Evolutionary conservation across 2,329 filamentous ascomycete genomes (phyloP).

Genomic region (Hypoxylon sp.): DNA sequence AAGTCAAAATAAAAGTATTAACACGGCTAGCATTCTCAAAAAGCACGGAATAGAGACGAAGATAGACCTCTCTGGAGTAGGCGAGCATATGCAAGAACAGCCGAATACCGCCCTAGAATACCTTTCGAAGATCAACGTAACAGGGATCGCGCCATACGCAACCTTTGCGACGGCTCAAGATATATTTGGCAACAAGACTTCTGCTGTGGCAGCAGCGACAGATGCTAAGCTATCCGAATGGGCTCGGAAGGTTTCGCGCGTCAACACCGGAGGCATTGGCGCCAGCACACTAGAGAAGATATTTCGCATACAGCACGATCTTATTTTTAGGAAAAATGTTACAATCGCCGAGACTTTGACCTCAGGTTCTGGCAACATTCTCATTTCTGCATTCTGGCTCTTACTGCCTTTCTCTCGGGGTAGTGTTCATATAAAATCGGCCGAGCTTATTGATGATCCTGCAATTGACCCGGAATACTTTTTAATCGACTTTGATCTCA

Average conservation of each 20-base stretch:
- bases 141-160: constrained; percentile 51
- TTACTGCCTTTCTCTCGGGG: constrained; percentile 59
- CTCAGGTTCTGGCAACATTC: constrained; percentile 49
- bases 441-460: constrained; percentile 56
- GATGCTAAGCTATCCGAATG: constrained; percentile 51
- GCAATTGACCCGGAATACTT: constrained; percentile 57
- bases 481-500: constrained; percentile 56
- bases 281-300: constrained; percentile 57
- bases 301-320: constrained; percentile 62
- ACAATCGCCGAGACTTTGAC: constrained; percentile 65
- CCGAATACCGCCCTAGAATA: constrained; percentile 54
- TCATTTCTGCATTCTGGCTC: constrained; percentile 58
- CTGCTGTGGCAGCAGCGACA: constrained; percentile 48
- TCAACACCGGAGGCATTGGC: constrained; percentile 50
- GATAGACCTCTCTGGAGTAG: constrained; percentile 65
- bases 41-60: constrained; percentile 60
- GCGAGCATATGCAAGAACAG: constrained; percentile 68
- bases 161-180: constrained; percentile 56
- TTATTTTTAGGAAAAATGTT: constrained; percentile 62
- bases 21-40: constrained; percentile 56
- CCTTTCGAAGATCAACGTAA: constrained; percentile 41
- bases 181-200: constrained; percentile 53
- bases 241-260: constrained; percentile 51
- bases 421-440: constrained; percentile 58
- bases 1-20: constrained; percentile 21